Base-by-base conservation (phyloP, 805 yeast species). In the Diddensiella caesifluorescens region DNA sequence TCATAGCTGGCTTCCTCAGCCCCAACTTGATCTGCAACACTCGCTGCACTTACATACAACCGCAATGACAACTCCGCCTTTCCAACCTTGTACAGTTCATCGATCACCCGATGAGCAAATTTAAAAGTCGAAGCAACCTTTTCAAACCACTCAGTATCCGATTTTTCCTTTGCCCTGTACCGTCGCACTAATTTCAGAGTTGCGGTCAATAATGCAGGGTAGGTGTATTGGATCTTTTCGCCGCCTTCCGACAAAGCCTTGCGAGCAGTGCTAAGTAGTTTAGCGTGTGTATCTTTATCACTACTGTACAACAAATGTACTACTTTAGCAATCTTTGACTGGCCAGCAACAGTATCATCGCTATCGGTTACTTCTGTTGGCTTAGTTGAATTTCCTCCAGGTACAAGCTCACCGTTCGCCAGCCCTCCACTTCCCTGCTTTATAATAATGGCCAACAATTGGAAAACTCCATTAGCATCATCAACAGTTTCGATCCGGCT, bases 1-100 rank as follows among this genome's bases (percentile, higher is more conserved):
- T 92, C 98, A 63, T 85, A 85, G 12, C 90, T 70, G 22, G 87
- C 78, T 46, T 83, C 87, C 44, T 79, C 81, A 28, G 79, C 67
- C 13, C 71, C 67, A 21, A 82, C 67, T 60, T 84, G 90, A 59
- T 92, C 95, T 0, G 97, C 90, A 2, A 85, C 62, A 12, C 76
- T 65, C 0, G 95, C 95, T 28, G 81, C 73, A 38, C 77, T 70
- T 41, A 86, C 65, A 56, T 83, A 83, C 49, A 52, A 54, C 21
- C 71, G 51, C 32, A 65, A 53, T 7, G 70, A 63, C 23, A 57
- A 49, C 27, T 69, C 72, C 1, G 63, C 50, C n/a, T 52, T 47
- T n/a, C 69, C 65, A 16, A 52, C 40, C 31, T 60, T 46, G 49
- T 71, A 52, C 27, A 90, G 62, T 50, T 86, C 95, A 50, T 77